Base-by-base conservation (phyloP, 1,139 yeast species). In the Saccharomyces uvarum region DNA sequence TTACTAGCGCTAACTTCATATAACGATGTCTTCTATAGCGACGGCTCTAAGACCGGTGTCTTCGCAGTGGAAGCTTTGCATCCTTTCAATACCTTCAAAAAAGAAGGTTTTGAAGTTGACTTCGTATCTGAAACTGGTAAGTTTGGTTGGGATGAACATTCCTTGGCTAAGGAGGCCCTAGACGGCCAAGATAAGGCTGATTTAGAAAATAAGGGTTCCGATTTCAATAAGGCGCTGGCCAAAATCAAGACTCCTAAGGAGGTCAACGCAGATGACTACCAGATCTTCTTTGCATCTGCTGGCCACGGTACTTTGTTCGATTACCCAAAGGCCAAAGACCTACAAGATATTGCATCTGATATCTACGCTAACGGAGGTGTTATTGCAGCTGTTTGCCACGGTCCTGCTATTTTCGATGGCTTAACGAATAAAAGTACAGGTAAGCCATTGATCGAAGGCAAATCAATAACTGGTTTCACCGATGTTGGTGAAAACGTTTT, bases 351-450 rank as follows among this genome's bases (percentile, higher is more conserved):
- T 49, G 82, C 81, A 28, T 69, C 72, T 47, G 68, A 71, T 11
- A 76, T 82, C 52, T 81, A 77, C 65, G 71, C 70, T 48, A 70
- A 75, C 26, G 79, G 79, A 33, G 86, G 86, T 51, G 76, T 81
- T 47, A 78, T 83, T 28, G 67, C 82, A 47, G 84, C 87, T 16
- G 86, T 83, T 24, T 83, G 88, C 69, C 88, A 83, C 61, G 88
- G 88, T 5, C 85, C 86, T 9, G 76, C 77, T 47, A 74, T 82
- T 58, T 78, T 83, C 55, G 77, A 74, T 38, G 73, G 75, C 51
- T 68, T 82, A 59, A 72, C 66, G 48, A 79, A 77, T 59, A 63
- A 70, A 50, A 59, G 66, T 24, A 73, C 76, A 33, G 82, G 82
- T 48, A 71, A 75, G 53, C 70, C 72, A 9, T 63, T 83, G 53